Evolutionary conservation across 2,329 filamentous ascomycete species (phyloP).

Genomic region (Neobulgaria alba): DNA sequence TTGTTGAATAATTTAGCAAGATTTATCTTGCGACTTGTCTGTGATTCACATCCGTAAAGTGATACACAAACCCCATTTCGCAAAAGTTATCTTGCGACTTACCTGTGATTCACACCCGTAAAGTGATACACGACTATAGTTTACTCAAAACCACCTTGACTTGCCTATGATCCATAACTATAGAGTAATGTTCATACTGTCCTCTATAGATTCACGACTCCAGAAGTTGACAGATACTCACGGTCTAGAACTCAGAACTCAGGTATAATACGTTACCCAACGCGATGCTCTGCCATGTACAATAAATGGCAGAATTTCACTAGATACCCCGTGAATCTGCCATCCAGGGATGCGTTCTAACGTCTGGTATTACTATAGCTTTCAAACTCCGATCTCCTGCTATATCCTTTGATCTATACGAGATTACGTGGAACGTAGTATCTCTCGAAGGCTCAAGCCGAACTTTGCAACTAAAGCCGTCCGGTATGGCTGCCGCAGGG

Average conservation of each 20-base stretch:
- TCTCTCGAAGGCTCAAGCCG: slow-evolving; percentile 2
- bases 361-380: slow-evolving; percentile 9
- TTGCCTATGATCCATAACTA: too few relatives aligned
- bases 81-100: too few relatives aligned
- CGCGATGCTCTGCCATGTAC: slow-evolving; percentile 1
- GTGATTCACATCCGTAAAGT: too few relatives aligned
- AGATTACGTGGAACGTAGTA: slow-evolving; percentile 6
- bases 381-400: slow-evolving; percentile 6
- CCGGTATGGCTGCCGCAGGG: slow-evolving; percentile 3
- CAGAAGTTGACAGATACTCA: too few relatives aligned
- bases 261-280: background rate
- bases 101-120: too few relatives aligned
- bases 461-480: slow-evolving; percentile 3
- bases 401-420: slow-evolving; percentile 6
- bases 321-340: slow-evolving; percentile 8
- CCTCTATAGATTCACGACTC: too few relatives aligned
- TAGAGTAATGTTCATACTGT: too few relatives aligned
- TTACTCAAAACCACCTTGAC: too few relatives aligned
- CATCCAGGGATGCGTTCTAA: slow-evolving; percentile 9
- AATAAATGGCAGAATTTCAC: slow-evolving; percentile 1
- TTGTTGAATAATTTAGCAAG: too few relatives aligned
- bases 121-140: too few relatives aligned
- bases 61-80: too few relatives aligned
- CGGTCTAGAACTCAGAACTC: slow-evolving; percentile 1
- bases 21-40: too few relatives aligned